Evolutionary conservation across 2,329 filamentous ascomycete species (phyloP).

Genomic region (Aspergillus melleus): DNA sequence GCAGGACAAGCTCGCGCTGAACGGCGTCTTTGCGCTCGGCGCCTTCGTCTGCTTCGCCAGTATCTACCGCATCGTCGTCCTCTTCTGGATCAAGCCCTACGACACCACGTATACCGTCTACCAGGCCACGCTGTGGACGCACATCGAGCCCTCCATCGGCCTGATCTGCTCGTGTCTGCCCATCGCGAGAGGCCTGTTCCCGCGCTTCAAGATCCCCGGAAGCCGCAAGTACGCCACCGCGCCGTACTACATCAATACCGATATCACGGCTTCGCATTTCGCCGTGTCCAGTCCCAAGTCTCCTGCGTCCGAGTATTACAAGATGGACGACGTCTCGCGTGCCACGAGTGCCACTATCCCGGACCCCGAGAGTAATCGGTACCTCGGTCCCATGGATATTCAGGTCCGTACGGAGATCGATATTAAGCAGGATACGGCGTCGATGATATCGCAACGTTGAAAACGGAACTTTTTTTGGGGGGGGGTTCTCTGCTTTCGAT

Average conservation of each 20-base stretch:
- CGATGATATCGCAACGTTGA: constrained; percentile 13
- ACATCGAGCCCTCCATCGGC: constrained; percentile 36
- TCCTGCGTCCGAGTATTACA: constrained; percentile 27
- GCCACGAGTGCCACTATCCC: constrained; percentile 16
- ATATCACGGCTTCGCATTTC: constrained; percentile 24
- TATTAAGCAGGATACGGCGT: constrained; percentile 24
- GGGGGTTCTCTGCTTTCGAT: too few relatives aligned
- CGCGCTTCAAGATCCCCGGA: constrained; percentile 23
- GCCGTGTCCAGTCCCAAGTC: constrained; percentile 26
- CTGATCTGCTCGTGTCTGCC: constrained; percentile 38
- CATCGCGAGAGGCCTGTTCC: constrained; percentile 36
- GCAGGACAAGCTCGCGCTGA: constrained; percentile 37
- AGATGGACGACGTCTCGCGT: constrained; percentile 28
- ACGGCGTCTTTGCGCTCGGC: constrained; percentile 33
- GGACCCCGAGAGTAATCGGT: constrained; percentile 13
- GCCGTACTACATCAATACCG: constrained; percentile 29
- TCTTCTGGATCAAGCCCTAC: constrained; percentile 30
- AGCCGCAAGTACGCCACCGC: constrained; percentile 23
- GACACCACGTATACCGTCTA: constrained; percentile 38
- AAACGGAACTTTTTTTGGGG: too few relatives aligned
- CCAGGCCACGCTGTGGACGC: constrained; percentile 36
- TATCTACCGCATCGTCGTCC: constrained; percentile 37
- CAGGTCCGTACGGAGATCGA: constrained; percentile 34
- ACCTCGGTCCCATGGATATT: constrained; percentile 22
- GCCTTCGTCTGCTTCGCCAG: constrained; percentile 38